Evolutionary conservation across 768 basidiomycete species (phyloP).

Genomic region (Mycena kentingensis): DNA sequence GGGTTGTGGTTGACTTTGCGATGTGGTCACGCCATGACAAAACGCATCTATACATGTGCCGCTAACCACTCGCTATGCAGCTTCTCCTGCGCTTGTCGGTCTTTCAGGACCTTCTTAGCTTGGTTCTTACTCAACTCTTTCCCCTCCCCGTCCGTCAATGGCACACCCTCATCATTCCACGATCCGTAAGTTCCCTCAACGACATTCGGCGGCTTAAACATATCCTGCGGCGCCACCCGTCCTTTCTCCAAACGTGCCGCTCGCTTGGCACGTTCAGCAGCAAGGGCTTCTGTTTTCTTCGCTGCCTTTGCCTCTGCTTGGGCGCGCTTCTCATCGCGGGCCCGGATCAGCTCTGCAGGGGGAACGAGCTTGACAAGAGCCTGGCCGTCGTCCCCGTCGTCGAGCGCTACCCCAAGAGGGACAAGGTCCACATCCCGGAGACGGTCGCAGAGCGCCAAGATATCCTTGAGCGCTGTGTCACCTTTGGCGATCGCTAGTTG

Average conservation of each 20-base stretch:
- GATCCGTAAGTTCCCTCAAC: constrained; percentile 71
- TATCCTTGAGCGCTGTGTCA: constrained; percentile 70
- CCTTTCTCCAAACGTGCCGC: constrained; percentile 85
- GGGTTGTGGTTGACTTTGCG: too few species aligned
- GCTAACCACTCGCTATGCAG: constrained; percentile 76
- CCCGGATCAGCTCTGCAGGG: constrained; percentile 76
- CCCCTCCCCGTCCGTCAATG: constrained; percentile 81
- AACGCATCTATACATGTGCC: too few species aligned
- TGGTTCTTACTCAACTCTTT: constrained; percentile 82
- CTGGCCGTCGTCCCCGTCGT: constrained; percentile 97
- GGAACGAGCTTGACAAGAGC: constrained; percentile 92
- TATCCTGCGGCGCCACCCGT: constrained; percentile 65
- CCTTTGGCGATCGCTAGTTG: constrained; percentile 74
- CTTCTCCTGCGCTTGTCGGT: constrained; percentile 72
- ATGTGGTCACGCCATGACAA: too few species aligned
- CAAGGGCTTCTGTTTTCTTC: constrained; percentile 72
- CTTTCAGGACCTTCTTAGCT: constrained; percentile 77
- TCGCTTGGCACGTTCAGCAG: constrained; percentile 67
- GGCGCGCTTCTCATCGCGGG: constrained; percentile 86
- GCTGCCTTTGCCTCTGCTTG: constrained; percentile 72
- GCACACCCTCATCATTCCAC: constrained; percentile 86
- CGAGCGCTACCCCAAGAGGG: constrained; percentile 92
- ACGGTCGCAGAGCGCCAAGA: constrained; percentile 84
- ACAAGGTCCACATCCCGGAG: constrained; percentile 89
- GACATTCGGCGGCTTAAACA: constrained; percentile 85